Conservation (phyloP, 179 eudicot genomes). For the Pouteria campechiana region DNA sequence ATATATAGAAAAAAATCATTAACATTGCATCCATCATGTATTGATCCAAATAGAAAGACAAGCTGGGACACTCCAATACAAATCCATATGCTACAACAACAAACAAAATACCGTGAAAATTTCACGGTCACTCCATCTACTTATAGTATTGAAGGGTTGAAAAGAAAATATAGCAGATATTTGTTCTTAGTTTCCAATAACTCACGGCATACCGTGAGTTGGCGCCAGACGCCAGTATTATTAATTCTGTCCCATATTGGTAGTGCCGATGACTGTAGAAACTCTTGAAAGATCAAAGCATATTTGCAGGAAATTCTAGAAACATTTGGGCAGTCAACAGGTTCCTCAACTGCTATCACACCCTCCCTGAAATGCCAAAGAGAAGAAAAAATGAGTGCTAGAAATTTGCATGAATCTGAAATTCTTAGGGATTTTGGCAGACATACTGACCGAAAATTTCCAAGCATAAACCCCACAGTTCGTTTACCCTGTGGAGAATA, state of each 20-base stretch:
- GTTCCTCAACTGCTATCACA: constrained; percentile 95
- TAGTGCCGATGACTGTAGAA: constrained; percentile 53
- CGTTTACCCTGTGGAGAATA: constrained; percentile 66
- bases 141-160: too few relatives aligned
- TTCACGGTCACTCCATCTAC: too few relatives aligned
- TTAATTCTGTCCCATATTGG: constrained; percentile 89
- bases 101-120: too few relatives aligned
- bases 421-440: neutral
- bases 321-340: constrained; percentile 79
- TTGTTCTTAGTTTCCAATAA: constrained; percentile 2
- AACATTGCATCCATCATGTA: too few relatives aligned
- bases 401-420: constrained; percentile 1
- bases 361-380: constrained; percentile 56
- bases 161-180: too few relatives aligned
- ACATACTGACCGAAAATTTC: constrained; percentile 72
- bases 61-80: constrained; percentile 1
- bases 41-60: neutral
- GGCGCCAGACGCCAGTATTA: constrained; percentile 96
- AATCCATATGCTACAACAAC: too few relatives aligned
- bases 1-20: too few relatives aligned
- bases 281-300: constrained; percentile 72
- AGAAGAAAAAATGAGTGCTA: neutral
- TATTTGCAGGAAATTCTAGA: constrained; percentile 61
- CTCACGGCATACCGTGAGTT: constrained; percentile 50
- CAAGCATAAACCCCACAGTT: constrained; percentile 89